These are phyloP conservation scores for Botrytis porri DNA, from an alignment of 2,329 filamentous ascomycete genomes.

Conservation along the genomic window DNA sequence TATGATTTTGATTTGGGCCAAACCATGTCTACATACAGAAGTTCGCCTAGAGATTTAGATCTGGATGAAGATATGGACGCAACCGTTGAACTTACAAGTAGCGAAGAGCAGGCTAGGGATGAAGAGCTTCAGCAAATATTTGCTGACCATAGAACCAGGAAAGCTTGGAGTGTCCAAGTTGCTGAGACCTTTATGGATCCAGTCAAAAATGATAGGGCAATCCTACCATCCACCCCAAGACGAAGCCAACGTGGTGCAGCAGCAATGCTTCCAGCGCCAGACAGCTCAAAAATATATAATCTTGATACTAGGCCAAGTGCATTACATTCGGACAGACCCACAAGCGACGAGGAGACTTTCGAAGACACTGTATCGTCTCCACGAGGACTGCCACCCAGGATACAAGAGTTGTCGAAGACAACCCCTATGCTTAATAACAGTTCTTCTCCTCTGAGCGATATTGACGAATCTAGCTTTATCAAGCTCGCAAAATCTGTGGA, in stretches of 20 bases:
- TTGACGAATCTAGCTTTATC: conserved; percentile 35
- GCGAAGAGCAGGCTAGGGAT: conserved; percentile 16
- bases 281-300: conserved; percentile 35
- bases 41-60: conserved; percentile 8
- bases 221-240: conserved; percentile 19
- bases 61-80: neutral
- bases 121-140: conserved; percentile 2
- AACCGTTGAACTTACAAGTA: conserved; percentile 16
- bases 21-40: conserved; percentile 27
- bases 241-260: conserved; percentile 2
- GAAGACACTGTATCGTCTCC: conserved; percentile 34
- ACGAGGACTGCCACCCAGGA: neutral
- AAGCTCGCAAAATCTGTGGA: conserved; percentile 24
- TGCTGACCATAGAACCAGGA: neutral
- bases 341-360: conserved; percentile 27
- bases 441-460: conserved; percentile 30
- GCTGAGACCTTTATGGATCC: neutral
- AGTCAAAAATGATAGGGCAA: neutral
- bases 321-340: conserved; percentile 33
- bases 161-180: neutral
- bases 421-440: neutral
- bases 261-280: conserved; percentile 11
- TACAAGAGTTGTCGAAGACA: neutral
- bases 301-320: conserved; percentile 51
- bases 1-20: conserved; percentile 21